These are phyloP conservation scores for Phoma sp. DNA, from an alignment of 2,329 filamentous ascomycete genomes.

Conservation along the genomic window DNA sequence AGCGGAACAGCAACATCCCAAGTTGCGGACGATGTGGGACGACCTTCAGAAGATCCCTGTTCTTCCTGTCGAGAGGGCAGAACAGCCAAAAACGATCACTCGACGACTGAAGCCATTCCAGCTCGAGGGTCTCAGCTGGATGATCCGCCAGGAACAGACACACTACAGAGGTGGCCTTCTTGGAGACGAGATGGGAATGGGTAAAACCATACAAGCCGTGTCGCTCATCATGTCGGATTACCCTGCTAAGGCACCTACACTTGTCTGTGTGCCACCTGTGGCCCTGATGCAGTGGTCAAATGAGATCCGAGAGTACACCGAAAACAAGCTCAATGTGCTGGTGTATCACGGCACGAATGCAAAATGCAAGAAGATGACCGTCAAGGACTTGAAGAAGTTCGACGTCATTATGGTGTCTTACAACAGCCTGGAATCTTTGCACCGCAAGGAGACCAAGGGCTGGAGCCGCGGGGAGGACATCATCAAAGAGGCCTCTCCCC, in stretches of 20 bases:
- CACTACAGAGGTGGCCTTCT: conserved; percentile 88
- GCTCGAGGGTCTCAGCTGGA: conserved; percentile 91
- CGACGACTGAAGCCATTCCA: conserved; percentile 92
- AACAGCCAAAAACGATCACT: conserved; percentile 78
- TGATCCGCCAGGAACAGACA: conserved; percentile 85
- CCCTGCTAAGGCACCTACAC: conserved; percentile 78
- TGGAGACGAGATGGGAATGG: conserved; percentile 98
- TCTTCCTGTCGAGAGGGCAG: conserved; percentile 68
- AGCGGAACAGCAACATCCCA: conserved; percentile 78
- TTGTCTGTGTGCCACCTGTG: conserved; percentile 91
- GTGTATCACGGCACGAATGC: conserved; percentile 87
- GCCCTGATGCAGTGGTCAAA: conserved; percentile 91
- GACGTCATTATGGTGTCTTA: conserved; percentile 98
- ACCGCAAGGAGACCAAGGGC: conserved; percentile 90
- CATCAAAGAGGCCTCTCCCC: conserved; percentile 75
- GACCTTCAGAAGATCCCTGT: conserved; percentile 72
- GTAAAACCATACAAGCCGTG: conserved; percentile 97
- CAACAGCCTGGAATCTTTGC: conserved; percentile 86
- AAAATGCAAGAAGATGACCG: conserved; percentile 77
- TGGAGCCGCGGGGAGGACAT: conserved; percentile 81
- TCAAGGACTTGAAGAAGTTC: conserved; percentile 78
- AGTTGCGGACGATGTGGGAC: conserved; percentile 83
- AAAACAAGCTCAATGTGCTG: conserved; percentile 87
- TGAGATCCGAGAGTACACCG: conserved; percentile 70
- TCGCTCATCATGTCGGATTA: conserved; percentile 98